Evolutionary conservation across 495 filamentous ascomycete species (phyloP), one percentile per base, ranked within the genome.

Genomic region (Immersiella caudata): DNA sequence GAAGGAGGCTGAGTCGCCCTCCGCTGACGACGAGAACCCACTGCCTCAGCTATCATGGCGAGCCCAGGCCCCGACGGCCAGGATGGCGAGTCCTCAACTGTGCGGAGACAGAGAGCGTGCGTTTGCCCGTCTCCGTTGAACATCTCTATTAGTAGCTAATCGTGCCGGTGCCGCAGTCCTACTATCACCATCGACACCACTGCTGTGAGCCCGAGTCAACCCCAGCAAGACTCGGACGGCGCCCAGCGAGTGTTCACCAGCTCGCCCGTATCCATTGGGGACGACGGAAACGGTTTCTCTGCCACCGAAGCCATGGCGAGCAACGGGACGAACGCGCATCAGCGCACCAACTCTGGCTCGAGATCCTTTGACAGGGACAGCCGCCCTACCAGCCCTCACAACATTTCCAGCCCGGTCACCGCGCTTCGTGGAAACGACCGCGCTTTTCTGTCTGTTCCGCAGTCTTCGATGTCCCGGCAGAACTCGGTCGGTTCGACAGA

Each of bases 321-420:
- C 56, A 82, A 75, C 67, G 81, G 79, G 71, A 73, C 80, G 57
- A 76, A 73, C 52, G 86, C 89, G 12, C 79, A 82, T 56, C 76
- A 70, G 65, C 69, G 74, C 59, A 75, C 66, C 29, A 62, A 75
- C 64, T 67, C 73, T n/a, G 64, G 72, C 67, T 78, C 85, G 0
- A 81, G 81, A 61, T 93, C 91, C 4, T 92, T 92, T 55, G 92
- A 97, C 66, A 87, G 81, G 72, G 90, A 93, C 65, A 91, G 89
- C 73, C 83, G 92, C 62, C 93, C 93, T n/a, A 93, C 90, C 0
- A 96, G 93, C 52, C 91, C 93, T 0, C 93, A 96, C 77, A 96
- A 97, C 79, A 78, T 96, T 60, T 94, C 92, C 6, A 94, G 90
- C 16, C 91, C 90, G 18, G 81, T 84, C 16, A 71, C 75, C 1